Conservation (phyloP, 805 yeast genomes). For the Teunomyces tritomae region DNA sequence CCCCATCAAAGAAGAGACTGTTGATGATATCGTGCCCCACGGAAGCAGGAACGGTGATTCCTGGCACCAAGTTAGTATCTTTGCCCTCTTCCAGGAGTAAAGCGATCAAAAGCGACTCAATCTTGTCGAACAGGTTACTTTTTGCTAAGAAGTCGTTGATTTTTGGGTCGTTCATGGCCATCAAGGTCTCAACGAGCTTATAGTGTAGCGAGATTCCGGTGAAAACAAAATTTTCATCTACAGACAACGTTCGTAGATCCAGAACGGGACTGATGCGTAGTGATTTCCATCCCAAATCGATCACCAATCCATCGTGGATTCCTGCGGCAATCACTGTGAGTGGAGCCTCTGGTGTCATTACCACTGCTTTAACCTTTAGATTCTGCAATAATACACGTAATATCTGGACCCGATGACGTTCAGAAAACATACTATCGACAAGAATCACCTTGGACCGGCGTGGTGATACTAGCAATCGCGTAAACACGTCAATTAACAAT, state of each 20-base stretch:
- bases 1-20: slow-evolving; percentile 7
- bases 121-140: slow-evolving; percentile 13
- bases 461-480: slow-evolving; percentile 16
- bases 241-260: slow-evolving; percentile 20
- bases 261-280: slow-evolving; percentile 15
- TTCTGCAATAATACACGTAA: slow-evolving; percentile 19
- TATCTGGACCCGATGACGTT: slow-evolving; percentile 14
- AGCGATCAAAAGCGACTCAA: slow-evolving; percentile 13
- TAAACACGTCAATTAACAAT: slow-evolving; percentile 13
- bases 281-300: slow-evolving; percentile 29
- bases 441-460: slow-evolving; percentile 20
- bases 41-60: slow-evolving; percentile 9
- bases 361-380: slow-evolving; percentile 22
- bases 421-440: slow-evolving; percentile 16
- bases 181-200: slow-evolving; percentile 12
- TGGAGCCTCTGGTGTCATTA: slow-evolving; percentile 18
- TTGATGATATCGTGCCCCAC: slow-evolving; percentile 15
- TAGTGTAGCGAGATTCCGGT: slow-evolving; percentile 20
- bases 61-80: slow-evolving; percentile 11
- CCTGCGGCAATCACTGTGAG: slow-evolving; percentile 21
- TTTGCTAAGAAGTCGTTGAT: slow-evolving; percentile 9
- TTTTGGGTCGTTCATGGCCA: slow-evolving; percentile 9
- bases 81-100: slow-evolving; percentile 5
- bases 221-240: slow-evolving; percentile 1
- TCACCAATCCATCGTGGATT: slow-evolving; percentile 22